phyloP scores from a whole-genome alignment of 345 rosid genomes.

The Linum trigynum region DNA sequence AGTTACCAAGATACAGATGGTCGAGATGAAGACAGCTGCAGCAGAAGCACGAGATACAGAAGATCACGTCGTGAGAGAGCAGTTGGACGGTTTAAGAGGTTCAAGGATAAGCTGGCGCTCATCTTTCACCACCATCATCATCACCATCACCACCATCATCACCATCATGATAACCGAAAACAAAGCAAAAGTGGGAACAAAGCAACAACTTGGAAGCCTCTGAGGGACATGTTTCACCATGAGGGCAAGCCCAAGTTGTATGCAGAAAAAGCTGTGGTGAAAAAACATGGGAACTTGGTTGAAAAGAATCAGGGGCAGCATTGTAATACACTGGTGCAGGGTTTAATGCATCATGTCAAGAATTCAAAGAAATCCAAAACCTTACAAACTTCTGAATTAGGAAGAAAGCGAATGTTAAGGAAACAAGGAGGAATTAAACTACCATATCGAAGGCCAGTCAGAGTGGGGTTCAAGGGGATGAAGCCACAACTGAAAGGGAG shows the following conservation, averaged over 20 bases:
- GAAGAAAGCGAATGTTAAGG: not conserved
- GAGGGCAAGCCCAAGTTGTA: too few species aligned
- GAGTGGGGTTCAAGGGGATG: not conserved
- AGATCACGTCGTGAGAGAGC: not conserved
- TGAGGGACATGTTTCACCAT: too few species aligned
- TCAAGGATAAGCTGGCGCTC: not conserved
- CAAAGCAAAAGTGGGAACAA: too few species aligned
- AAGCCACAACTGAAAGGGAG: not conserved
- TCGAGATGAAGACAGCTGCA: not conserved
- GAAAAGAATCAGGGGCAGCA: too few species aligned
- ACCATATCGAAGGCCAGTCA: not conserved
- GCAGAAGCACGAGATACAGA: not conserved
- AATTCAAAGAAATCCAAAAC: too few species aligned
- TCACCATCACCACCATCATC: not conserved
- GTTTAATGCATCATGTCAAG: too few species aligned
- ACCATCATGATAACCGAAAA: too few species aligned
- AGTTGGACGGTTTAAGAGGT: not conserved
- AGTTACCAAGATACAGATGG: not conserved
- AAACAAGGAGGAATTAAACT: not conserved
- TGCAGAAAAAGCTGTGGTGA: too few species aligned
- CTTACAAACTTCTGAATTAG: too few species aligned
- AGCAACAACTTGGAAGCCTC: too few species aligned
- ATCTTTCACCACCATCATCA: not conserved
- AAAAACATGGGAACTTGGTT: too few species aligned
- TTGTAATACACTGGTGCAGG: too few species aligned